A percentile compares a stretch with the other conserved stretches of the same genome.
Conservation (phyloP, 2,329 filamentous ascomycete species). For the Didymosphaeria variabile region DNA sequence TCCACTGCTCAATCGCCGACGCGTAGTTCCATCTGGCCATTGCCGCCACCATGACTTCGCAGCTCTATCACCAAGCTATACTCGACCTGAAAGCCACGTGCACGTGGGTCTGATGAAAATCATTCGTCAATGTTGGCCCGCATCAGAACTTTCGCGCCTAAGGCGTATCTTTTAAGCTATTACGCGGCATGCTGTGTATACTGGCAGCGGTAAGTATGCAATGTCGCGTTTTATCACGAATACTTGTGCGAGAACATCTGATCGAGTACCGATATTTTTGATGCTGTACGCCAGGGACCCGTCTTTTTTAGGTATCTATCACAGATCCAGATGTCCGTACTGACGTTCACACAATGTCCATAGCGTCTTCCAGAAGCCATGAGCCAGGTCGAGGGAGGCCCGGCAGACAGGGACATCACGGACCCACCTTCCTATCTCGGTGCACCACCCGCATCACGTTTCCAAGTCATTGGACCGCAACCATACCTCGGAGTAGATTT, state of each 20-base stretch:
- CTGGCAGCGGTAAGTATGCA: background rate
- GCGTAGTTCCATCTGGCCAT: background rate
- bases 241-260: background rate
- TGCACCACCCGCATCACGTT: constrained; percentile 7
- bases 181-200: background rate
- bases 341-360: background rate
- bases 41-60: background rate
- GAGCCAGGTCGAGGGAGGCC: background rate
- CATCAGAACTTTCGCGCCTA: background rate
- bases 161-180: too few species aligned
- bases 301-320: too few species aligned
- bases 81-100: background rate
- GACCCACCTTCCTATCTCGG: constrained; percentile 10
- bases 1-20: background rate
- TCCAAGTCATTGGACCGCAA: constrained; percentile 10
- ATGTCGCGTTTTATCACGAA: background rate
- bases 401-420: background rate
- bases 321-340: background rate
- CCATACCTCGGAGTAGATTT: background rate
- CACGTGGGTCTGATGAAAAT: background rate
- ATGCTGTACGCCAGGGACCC: background rate
- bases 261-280: background rate
- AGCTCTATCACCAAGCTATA: background rate
- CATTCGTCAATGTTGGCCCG: background rate
- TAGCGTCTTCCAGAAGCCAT: background rate